Evolutionary conservation across 306 rosid species (phyloP), one percentile per base, ranked within the genome.

Genomic region (Rubus parviflorus): DNA sequence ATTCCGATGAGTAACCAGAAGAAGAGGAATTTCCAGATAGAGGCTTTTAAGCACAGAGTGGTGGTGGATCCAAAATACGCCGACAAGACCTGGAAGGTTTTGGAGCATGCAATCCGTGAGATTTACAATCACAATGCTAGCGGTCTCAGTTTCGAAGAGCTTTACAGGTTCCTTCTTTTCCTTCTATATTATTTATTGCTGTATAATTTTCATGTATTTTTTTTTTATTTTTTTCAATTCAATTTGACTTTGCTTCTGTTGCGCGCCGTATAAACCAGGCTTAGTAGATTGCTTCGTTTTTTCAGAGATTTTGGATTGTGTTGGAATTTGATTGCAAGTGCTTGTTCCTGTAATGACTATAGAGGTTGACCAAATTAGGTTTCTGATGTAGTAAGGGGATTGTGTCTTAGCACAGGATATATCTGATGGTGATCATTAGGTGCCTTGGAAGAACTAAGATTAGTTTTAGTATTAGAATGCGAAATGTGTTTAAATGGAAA

Each of bases 81-180:
- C 16, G 98, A 94, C 74, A 94, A 90, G 88, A 94, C 97, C 2
- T 94, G 98, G 97, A 91, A 89, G 88, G 79, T 94, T 84, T 85
- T 93, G 69, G 98, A 93, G 71, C 93, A 86, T 63, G 98, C 94
- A 77, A 90, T 90, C 77, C 85, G 86, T 35, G 98, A 94, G 88
- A 94, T 94, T 75, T 91, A 94, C 83, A 94, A 91, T 63, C 98
- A 91, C 78, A 94, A 94, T 86, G 98, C 98, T 25, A 94, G 98
- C 80, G 97, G 98, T 43, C 96, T 94, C 66, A 94, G 98, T 81
- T 94, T 94, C 49, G 98, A 94, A 84, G 97, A 94, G 88, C 97
- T 94, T 74, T 94, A 94, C 85, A 91, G 98, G 98, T 94, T 84
- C 75, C 15, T 56, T 38, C 57, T 77, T 53, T 70, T 67, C 66